Percentiles rank a stretch among this genome's conserved stretches.
Conservation (phyloP, 257 asterid species). For the Fraxinus anomala region DNA sequence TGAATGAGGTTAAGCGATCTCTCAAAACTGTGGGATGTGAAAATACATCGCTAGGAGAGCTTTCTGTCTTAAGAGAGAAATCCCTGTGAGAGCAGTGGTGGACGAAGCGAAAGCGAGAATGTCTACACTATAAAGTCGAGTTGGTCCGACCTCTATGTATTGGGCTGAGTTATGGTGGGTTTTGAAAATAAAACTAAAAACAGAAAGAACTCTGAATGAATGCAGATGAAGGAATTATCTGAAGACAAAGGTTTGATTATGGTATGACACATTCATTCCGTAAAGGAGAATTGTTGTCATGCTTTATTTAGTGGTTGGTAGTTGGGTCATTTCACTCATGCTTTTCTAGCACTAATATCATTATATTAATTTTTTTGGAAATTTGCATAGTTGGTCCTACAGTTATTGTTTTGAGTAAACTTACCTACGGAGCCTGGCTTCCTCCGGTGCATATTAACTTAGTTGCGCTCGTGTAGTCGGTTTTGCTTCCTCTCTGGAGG, state of each 20-base stretch:
- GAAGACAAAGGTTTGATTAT: slow-evolving; percentile 19
- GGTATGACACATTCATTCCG: slow-evolving; percentile 22
- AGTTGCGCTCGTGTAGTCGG: background rate
- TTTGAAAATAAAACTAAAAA: background rate
- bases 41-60: too few relatives aligned
- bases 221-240: slow-evolving; percentile 13
- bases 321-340: slow-evolving; percentile 46
- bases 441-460: background rate
- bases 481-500: background rate
- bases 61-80: too few relatives aligned
- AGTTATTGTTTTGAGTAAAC: too few relatives aligned
- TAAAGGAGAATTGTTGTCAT: background rate
- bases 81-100: too few relatives aligned
- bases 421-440: background rate
- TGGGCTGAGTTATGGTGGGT: background rate
- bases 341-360: background rate
- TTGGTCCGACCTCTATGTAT: too few relatives aligned
- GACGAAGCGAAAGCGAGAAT: too few relatives aligned
- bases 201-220: slow-evolving; percentile 5
- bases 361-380: background rate
- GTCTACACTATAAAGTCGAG: too few relatives aligned
- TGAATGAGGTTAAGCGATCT: background rate
- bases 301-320: slow-evolving; percentile 34
- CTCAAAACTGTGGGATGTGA: too few relatives aligned
- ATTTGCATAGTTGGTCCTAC: too few relatives aligned